These are phyloP conservation scores for Centrapalus pauciflorus DNA, from an alignment of 129 eudicot genomes.

Conservation along the genomic window DNA sequence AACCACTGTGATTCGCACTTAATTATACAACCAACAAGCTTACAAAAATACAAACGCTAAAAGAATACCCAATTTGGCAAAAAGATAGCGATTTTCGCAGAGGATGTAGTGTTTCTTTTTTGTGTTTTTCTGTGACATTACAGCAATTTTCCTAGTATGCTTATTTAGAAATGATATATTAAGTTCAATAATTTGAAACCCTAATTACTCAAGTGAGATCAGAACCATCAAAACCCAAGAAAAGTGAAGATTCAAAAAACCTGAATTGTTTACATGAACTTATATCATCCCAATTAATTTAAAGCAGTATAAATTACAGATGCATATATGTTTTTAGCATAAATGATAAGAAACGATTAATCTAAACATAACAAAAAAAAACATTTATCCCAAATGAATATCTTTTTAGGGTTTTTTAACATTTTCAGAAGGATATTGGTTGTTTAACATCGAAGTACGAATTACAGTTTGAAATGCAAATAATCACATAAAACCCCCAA, in stretches of 20 bases:
- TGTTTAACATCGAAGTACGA: not conserved
- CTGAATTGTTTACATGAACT: not conserved
- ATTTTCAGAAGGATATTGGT: not conserved
- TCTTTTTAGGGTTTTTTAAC: not conserved
- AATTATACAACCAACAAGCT: too few relatives aligned
- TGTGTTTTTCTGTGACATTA: not conserved
- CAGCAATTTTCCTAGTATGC: too few relatives aligned
- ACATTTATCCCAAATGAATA: not conserved
- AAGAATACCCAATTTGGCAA: too few relatives aligned
- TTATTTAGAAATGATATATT: too few relatives aligned
- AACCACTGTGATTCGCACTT: too few relatives aligned
- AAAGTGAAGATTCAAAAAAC: not conserved
- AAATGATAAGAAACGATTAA: not conserved
- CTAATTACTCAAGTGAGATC: not conserved
- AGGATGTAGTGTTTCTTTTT: not conserved
- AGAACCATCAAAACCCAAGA: not conserved
- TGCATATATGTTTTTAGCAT: not conserved
- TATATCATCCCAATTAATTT: not conserved
- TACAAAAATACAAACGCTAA: too few relatives aligned
- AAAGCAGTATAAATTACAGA: not conserved
- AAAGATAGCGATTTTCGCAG: too few relatives aligned
- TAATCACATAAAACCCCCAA: not conserved
- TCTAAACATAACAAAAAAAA: not conserved
- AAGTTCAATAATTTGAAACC: not conserved
- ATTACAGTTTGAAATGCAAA: constrained; percentile 1